These are phyloP conservation scores for Danielia reshetovae DNA, from an alignment of 805 yeast species.

Conservation along the genomic window DNA sequence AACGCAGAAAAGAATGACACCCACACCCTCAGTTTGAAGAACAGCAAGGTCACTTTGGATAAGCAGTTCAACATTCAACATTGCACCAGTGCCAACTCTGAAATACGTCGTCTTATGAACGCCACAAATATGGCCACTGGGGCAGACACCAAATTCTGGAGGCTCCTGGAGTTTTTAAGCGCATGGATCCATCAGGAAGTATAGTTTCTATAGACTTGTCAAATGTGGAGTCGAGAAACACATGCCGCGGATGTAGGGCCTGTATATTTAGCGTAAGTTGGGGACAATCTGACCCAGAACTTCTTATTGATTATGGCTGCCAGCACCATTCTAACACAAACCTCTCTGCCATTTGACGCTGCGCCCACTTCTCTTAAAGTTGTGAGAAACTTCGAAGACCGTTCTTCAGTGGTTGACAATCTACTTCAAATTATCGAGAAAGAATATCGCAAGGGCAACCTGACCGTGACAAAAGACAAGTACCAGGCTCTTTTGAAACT, in stretches of 20 bases:
- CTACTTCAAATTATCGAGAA: conserved; percentile 30
- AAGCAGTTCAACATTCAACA: conserved; percentile 6
- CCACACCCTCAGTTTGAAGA: conserved; percentile 1
- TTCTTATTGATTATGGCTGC: no score
- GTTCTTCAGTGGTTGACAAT: conserved; percentile 14
- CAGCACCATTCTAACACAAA: conserved; percentile 1
- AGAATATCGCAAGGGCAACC: conserved; percentile 37
- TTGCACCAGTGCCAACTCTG: conserved; percentile 1
- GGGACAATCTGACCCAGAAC: no score
- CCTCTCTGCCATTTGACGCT: conserved; percentile 2
- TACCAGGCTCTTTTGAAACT: conserved; percentile 27
- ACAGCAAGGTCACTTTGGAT: conserved; percentile 4
- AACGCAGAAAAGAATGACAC: conserved; percentile 1
- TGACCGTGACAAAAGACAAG: conserved; percentile 34
- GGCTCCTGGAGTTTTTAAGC: conserved; percentile 9
- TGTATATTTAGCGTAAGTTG: not conserved
- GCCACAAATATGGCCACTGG: not conserved
- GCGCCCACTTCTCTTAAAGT: not conserved
- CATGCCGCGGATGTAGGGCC: conserved; percentile 3
- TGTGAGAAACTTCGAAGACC: not conserved
- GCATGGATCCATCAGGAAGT: not conserved
- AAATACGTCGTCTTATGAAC: not conserved
- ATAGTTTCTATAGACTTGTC: no score
- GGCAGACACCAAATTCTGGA: conserved; percentile 7
- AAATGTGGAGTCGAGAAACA: no score